Evolutionary conservation across 2,329 filamentous ascomycete genomes (phyloP).

Genomic region (Aspergillus quadricinctus): DNA sequence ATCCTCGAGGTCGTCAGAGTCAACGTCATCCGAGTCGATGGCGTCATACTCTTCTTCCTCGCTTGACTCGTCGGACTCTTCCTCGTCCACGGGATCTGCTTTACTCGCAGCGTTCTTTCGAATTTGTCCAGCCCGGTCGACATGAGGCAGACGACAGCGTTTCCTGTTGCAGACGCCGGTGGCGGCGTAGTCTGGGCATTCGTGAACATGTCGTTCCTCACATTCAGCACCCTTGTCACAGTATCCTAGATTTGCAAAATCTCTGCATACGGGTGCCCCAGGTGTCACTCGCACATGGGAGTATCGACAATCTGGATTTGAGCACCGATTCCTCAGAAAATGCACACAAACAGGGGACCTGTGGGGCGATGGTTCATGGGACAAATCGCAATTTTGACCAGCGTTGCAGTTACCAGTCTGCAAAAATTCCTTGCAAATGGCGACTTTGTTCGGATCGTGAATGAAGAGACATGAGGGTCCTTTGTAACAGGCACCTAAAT

Average conservation of each 20-base stretch:
- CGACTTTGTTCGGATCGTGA: constrained; percentile 82
- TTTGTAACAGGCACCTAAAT: constrained; percentile 74
- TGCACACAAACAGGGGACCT: constrained; percentile 85
- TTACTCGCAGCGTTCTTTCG: constrained; percentile 51
- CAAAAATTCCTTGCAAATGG: constrained; percentile 84
- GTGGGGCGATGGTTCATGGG: constrained; percentile 77
- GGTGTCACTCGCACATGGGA: constrained; percentile 76
- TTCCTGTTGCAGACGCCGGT: constrained; percentile 75
- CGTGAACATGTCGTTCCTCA: constrained; percentile 77
- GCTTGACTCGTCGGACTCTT: constrained; percentile 69
- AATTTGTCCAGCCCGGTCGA: constrained; percentile 79
- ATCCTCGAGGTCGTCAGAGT: constrained; percentile 59
- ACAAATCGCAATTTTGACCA: constrained; percentile 81
- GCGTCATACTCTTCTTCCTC: constrained; percentile 64
- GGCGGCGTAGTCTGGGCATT: constrained; percentile 95
- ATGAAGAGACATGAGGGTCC: constrained; percentile 74
- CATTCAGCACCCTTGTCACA: constrained; percentile 79
- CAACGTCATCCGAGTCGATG: constrained; percentile 66
- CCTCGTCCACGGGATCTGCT: constrained; percentile 40
- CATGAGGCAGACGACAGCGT: constrained; percentile 80
- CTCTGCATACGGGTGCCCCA: constrained; percentile 72
- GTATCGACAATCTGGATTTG: constrained; percentile 81
- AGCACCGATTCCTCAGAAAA: constrained; percentile 84
- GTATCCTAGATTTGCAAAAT: constrained; percentile 82
- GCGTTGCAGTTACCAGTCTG: constrained; percentile 71